A percentile compares a stretch with the other conserved stretches of the same genome.
phyloP scores from a whole-genome alignment of 768 basidiomycete species.

The Paxillus ammoniavirescens region DNA sequence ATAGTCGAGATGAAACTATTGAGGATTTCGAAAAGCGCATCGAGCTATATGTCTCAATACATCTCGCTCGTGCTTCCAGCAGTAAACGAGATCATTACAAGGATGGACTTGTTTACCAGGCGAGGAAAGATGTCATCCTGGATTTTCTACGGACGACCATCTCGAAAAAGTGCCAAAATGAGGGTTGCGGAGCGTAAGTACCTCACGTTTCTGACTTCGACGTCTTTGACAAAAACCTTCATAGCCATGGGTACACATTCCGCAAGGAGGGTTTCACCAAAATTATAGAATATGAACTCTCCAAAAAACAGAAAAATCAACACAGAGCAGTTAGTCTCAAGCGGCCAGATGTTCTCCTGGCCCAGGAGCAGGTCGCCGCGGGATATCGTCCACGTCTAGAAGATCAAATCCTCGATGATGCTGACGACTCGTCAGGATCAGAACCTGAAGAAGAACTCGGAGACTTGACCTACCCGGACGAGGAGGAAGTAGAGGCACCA shows the following conservation, averaged over 20 bases:
- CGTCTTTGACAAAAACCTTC: conserved; percentile 4
- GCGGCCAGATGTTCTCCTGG: conserved; percentile 75
- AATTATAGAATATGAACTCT: conserved; percentile 90
- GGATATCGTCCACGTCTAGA: conserved; percentile 27
- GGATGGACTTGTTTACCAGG: conserved; percentile 82
- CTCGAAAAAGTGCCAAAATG: conserved; percentile 72
- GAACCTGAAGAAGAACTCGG: conserved; percentile 41
- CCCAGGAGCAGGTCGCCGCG: conserved; percentile 34
- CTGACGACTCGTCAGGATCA: conserved; percentile 50
- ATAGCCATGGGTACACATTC: conserved; percentile 78
- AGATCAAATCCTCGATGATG: conserved; percentile 34
- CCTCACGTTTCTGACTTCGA: conserved; percentile 2
- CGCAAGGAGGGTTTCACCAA: conserved; percentile 94
- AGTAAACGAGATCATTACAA: conserved; percentile 85
- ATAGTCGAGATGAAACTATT: conserved; percentile 53
- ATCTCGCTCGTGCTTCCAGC: conserved; percentile 39
- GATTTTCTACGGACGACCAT: conserved; percentile 76
- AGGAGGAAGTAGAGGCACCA: conserved; percentile 43
- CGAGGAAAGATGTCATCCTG: conserved; percentile 75
- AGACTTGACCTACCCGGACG: conserved; percentile 50
- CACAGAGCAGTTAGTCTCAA: conserved; percentile 51
- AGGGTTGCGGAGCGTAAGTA: conserved; percentile 79
- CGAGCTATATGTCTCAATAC: conserved; percentile 63
- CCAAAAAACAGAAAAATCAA: conserved; percentile 69
- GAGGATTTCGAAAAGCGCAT: conserved; percentile 63